Conservation (phyloP, 2,329 filamentous ascomycete genomes). For the Calonectria crousiana region DNA sequence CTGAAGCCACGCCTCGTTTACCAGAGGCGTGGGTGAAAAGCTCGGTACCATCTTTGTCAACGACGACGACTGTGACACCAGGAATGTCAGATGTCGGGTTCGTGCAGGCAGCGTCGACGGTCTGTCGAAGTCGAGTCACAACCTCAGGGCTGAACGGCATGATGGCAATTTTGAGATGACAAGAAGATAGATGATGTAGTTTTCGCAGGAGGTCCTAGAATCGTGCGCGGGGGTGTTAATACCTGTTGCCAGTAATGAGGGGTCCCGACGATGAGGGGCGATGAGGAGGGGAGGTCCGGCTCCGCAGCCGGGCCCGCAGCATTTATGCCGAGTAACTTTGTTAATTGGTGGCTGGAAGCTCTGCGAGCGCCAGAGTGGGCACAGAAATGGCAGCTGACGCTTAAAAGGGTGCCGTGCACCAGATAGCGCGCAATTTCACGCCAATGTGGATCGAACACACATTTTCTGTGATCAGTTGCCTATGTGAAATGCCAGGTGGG, state of each 20-base stretch:
- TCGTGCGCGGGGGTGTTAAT: neutral
- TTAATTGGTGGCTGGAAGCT: neutral
- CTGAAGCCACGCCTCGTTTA: constrained; percentile 55
- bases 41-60: constrained; percentile 61
- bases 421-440: neutral
- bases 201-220: neutral
- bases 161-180: neutral
- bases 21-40: constrained; percentile 63
- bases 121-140: constrained; percentile 32
- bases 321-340: neutral
- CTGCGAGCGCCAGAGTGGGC: neutral
- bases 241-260: neutral
- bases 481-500: neutral
- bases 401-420: neutral
- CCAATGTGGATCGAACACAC: neutral
- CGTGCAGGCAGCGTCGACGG: constrained; percentile 53
- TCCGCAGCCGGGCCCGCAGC: neutral
- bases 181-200: neutral
- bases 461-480: neutral
- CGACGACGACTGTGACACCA: constrained; percentile 58
- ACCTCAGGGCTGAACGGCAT: constrained; percentile 35
- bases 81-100: constrained; percentile 56
- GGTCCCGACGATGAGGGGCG: neutral
- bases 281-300: neutral
- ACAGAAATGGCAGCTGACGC: neutral